Base-by-base conservation (phyloP, 108 stramenopile species). In the Conticribra weissflogii region DNA sequence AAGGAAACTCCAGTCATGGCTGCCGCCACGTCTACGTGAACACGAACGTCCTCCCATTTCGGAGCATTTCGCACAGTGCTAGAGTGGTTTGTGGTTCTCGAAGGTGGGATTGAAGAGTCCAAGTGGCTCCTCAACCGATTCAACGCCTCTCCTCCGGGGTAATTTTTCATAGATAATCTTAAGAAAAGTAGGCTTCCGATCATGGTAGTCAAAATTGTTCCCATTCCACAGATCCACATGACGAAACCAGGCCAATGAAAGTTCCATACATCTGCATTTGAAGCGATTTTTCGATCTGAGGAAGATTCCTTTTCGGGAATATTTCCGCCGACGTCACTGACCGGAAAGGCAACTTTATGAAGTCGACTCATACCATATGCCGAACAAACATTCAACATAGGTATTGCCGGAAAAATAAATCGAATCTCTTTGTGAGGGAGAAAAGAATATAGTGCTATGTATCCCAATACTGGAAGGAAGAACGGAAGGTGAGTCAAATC, bases 361-460 rank as follows among this genome's bases (percentile, higher is more conserved):
- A 96, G 41, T 7, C 83, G 72, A 32, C 74, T 81, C 74, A 93
- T 63, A 0, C 88, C 92, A 30, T 86, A 71, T 23, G 93, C 98
- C 15, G 95, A 92, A 45, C 76, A 85, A 19, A 92, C 59, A 74
- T 90, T 95, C 51, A 97, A 80, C 21, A 96, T 84, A 23, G 97
- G 97, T 2, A 97, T 22, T 1, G 86, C 92, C 17, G 96, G 96
- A 66, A 98, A 95, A 14, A 97, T 79, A 73, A 98, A 98, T 23
- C 98, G 81, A 55, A 95, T 86, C 70, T 98, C 98, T 85, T 98
- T 98, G 82, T 98, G 98, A 18, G 95, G 96, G 52, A 97, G 81
- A 29, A 80, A 66, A 0, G 93, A 95, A 67, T 97, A 97, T 33
- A 97, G 54, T 16, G 52, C 69, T 8, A 97, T 80, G 72, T 94